Evolutionary conservation across 1,284 basidiomycete species (phyloP), one percentile per base, ranked within the genome.

Genomic region (Microbotryum saponariae): DNA sequence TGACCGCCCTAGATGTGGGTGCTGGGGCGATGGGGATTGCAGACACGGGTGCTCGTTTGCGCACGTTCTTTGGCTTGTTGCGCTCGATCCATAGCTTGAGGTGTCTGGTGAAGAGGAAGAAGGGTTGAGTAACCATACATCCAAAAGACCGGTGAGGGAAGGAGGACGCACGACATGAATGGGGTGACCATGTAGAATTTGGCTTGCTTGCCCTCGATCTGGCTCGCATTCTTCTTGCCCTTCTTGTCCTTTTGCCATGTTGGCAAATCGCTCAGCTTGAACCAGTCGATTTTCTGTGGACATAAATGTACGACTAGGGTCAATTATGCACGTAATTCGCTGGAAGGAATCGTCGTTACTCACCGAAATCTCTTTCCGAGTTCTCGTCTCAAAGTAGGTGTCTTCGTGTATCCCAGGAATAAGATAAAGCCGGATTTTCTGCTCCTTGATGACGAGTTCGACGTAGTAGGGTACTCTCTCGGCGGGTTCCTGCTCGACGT

Each of bases 291-390:
- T 79, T 89, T 89, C 92, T 96, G 62, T 51, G 18, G 0, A 10
- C 7, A 9, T 2, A 31, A 31, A 31, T 10, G 31, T 31, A 31
- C 31, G 9, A 10, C 8, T 31, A 31, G 31, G 29, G 31, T 31
- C 31, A 31, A 10, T 31, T 9, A 31, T 31, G 31, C 9, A 31
- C 31, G 8, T 7, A 10, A 31, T 31, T 31, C 31, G 31, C 31
- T 31, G 8, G 31, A 31, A 9, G 1, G 31, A 31, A 31, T 31
- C 9, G 21, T 59, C 54, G 42, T 51, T 25, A 78, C 89, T 74
- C 80, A 97, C 93, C 72, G 92, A 96, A 72, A 99, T 99, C 79
- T 99, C 96, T 77, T 97, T 97, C 64, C 94, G 82, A 3, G 96
- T 98, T 76, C 87, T 86, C 6, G 96, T 96, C 76, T 90, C 83